phyloP scores from a whole-genome alignment of 1,284 basidiomycete genomes.

The Hemileia vastatrix region DNA sequence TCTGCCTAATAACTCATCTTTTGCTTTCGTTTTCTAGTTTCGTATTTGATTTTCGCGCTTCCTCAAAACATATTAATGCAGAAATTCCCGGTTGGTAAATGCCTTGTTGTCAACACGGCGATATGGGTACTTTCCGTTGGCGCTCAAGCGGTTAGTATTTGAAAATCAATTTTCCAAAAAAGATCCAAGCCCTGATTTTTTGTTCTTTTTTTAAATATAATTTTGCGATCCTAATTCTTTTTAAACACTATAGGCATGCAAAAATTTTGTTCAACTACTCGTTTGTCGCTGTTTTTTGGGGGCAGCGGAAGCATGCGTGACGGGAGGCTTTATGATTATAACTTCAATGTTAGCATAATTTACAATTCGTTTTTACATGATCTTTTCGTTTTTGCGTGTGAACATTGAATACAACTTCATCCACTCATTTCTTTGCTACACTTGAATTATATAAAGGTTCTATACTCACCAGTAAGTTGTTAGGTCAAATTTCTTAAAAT shows the following conservation, averaged over 20 bases:
- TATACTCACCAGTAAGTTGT: not conserved
- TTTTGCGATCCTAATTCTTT: not conserved
- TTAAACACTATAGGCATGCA: not conserved
- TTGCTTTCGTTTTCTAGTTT: not conserved
- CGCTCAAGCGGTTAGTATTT: not conserved
- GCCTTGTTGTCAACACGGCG: not conserved
- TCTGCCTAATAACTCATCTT: not conserved
- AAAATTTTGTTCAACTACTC: not conserved
- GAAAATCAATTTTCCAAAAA: too few relatives aligned
- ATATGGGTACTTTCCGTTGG: not conserved
- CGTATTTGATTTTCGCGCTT: not conserved
- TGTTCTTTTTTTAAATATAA: not conserved
- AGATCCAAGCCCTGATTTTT: too few relatives aligned
- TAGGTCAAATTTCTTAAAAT: too few relatives aligned
- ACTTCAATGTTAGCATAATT: not conserved
- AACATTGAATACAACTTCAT: too few relatives aligned
- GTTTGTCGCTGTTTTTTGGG: slow-evolving; percentile 1
- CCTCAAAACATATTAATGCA: slow-evolving; percentile 1
- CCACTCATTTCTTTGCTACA: too few relatives aligned
- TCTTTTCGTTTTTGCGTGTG: too few relatives aligned
- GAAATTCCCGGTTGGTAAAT: not conserved
- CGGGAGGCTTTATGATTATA: not conserved
- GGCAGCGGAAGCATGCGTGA: not conserved
- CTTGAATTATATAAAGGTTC: not conserved
- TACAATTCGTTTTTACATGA: too few relatives aligned